These are phyloP conservation scores for Nakazawaea laoshanensis DNA, from an alignment of 805 yeast genomes.

Conservation along the genomic window DNA sequence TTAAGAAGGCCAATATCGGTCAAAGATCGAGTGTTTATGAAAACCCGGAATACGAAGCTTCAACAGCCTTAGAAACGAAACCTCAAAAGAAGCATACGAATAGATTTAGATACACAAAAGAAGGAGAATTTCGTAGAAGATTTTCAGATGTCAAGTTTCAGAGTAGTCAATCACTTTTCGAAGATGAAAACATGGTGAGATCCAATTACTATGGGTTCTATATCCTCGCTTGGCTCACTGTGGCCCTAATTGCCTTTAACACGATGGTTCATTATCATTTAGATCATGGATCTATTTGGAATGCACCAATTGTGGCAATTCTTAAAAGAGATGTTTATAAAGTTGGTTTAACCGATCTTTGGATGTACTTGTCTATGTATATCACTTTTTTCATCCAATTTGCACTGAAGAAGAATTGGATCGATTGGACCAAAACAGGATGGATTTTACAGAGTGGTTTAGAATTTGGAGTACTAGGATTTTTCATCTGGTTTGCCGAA, in stretches of 20 bases:
- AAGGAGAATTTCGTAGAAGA: conserved; percentile 35
- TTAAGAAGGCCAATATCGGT: conserved; percentile 2
- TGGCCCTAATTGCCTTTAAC: conserved; percentile 45
- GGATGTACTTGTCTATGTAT: conserved; percentile 66
- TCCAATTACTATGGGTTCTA: conserved; percentile 71
- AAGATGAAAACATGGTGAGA: conserved; percentile 33
- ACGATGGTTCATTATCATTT: conserved; percentile 45
- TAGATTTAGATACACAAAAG: conserved; percentile 15
- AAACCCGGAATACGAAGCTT: neutral
- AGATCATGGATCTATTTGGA: conserved; percentile 31
- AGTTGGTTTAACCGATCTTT: conserved; percentile 67
- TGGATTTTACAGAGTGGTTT: conserved; percentile 48
- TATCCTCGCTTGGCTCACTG: conserved; percentile 69
- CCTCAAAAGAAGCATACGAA: neutral
- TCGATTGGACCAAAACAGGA: conserved; percentile 62
- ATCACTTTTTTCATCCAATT: conserved; percentile 52
- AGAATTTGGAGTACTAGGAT: conserved; percentile 44
- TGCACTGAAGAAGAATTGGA: conserved; percentile 30
- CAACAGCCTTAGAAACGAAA: neutral
- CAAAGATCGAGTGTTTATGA: conserved; percentile 4
- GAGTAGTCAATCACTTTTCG: conserved; percentile 41
- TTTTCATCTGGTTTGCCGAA: conserved; percentile 52
- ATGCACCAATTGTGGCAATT: conserved; percentile 47
- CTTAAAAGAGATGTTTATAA: conserved; percentile 53
- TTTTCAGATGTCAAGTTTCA: conserved; percentile 46